Base-by-base conservation (phyloP, 148 eudicot genomes). In the Hydrangea macrophylla region DNA sequence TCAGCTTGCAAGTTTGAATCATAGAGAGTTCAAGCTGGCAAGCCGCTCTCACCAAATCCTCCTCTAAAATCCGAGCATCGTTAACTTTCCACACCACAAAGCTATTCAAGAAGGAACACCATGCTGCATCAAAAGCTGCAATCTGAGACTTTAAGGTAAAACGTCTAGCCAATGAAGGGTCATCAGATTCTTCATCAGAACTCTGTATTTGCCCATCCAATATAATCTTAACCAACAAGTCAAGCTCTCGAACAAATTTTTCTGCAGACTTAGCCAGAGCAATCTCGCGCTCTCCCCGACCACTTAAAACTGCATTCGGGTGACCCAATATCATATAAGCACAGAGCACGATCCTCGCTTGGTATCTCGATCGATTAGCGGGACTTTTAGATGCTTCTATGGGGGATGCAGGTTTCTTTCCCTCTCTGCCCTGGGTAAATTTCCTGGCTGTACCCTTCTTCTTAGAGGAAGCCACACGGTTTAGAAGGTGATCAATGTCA, bases 1-100 rank as follows among this genome's bases (percentile, higher is more conserved):
- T 84, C 71, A 91, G 36, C 84, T 91, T 90, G 86, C 99, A 94
- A 13, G 87, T 91, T 51, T 83, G 99, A 73, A 94, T 88, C 99
- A 94, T 94, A 37, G 99, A 94, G 55, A 89, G 85, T 82, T 94
- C 99, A 75, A 94, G 80, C 62, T 86, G 93, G 81, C 97, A 94
- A 54, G 99, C 99, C 73, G 96, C 92, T 71, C 88, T 86, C 62
- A 94, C 97, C 81, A 94, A 77, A 85, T 94, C 99, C 76, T 91
- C 96, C 76, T 88, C 99, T 55, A 94, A 80, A 13, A 84, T 75
- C 77, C 69, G 79, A 7, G 99, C 99, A 76, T 94, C 97, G 76
- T 91, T 94, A 11, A 87, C 87, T 73, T 94, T 94, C 99, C 99
- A 94, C 73, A 84, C 85, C 50, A 85, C 93, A 84, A 94, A 94